Conservation (phyloP, 78 protist species). For the Dictyostelium firmibasis region DNA sequence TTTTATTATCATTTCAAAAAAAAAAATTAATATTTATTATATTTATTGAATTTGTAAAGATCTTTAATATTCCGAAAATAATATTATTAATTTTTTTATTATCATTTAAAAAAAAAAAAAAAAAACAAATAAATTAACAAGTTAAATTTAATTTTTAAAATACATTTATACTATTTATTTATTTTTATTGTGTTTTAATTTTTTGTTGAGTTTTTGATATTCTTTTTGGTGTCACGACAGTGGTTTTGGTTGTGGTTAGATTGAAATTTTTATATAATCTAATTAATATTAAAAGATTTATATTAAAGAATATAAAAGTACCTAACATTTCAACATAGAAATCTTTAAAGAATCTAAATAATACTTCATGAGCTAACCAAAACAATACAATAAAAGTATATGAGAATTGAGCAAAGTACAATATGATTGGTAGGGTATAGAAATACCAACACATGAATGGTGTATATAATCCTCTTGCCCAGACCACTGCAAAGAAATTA, state of each 20-base stretch:
- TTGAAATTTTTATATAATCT: not conserved
- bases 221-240: not conserved
- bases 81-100: too few relatives aligned
- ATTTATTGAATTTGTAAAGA: too few relatives aligned
- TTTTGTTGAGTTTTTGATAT: not conserved
- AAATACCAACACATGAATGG: constrained; percentile 87
- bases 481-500: constrained; percentile 48
- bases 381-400: not conserved
- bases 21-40: too few relatives aligned
- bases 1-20: too few relatives aligned
- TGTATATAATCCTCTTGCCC: constrained; percentile 80
- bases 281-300: constrained; percentile 15
- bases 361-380: constrained; percentile 62
- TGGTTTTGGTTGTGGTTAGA: not conserved
- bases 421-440: constrained; percentile 47
- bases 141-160: not conserved
- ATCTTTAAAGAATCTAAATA: constrained; percentile 64
- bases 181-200: not conserved
- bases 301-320: constrained; percentile 24
- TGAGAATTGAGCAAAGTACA: constrained; percentile 17
- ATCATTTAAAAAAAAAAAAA: not conserved
- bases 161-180: not conserved
- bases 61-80: too few relatives aligned
- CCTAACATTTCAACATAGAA: constrained; percentile 30
- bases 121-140: not conserved